These are phyloP conservation scores for Lentinus polychrous DNA, from an alignment of 1,284 basidiomycete genomes.

Conservation along the genomic window DNA sequence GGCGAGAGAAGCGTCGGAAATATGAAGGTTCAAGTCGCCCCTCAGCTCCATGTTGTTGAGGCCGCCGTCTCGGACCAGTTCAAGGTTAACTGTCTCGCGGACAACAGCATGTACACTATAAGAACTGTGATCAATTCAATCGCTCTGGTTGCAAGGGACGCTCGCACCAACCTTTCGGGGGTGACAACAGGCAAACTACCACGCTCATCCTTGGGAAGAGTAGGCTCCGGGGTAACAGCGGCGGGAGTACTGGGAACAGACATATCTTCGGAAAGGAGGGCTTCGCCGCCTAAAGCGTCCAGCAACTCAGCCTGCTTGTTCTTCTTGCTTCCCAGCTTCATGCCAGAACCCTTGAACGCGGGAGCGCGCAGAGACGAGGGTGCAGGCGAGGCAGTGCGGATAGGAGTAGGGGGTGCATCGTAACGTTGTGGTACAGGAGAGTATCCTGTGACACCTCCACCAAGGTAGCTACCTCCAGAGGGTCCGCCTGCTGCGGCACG, in stretches of 20 bases:
- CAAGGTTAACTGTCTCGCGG: conserved; percentile 78
- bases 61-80: conserved; percentile 86
- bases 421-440: conserved; percentile 59
- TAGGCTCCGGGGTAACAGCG: conserved; percentile 37
- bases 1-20: conserved; percentile 75
- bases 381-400: conserved; percentile 44
- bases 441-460: conserved; percentile 63
- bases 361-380: conserved; percentile 52
- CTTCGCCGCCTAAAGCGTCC: conserved; percentile 82
- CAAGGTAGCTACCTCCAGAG: conserved; percentile 48
- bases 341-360: conserved; percentile 91
- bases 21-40: conserved; percentile 89
- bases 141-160: not conserved
- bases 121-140: not conserved
- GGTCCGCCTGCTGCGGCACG: conserved; percentile 46
- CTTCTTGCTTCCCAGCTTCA: conserved; percentile 97
- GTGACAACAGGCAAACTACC: conserved; percentile 73
- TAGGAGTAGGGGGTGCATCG: conserved; percentile 44
- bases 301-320: conserved; percentile 82
- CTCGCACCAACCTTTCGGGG: conserved; percentile 61
- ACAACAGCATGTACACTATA: conserved; percentile 79
- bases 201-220: conserved; percentile 30
- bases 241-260: conserved; percentile 52
- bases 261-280: conserved; percentile 53
- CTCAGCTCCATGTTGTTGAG: conserved; percentile 86